Evolutionary conservation across 352 stramenopile species (phyloP).

Genomic region (Phytopythium litorale): DNA sequence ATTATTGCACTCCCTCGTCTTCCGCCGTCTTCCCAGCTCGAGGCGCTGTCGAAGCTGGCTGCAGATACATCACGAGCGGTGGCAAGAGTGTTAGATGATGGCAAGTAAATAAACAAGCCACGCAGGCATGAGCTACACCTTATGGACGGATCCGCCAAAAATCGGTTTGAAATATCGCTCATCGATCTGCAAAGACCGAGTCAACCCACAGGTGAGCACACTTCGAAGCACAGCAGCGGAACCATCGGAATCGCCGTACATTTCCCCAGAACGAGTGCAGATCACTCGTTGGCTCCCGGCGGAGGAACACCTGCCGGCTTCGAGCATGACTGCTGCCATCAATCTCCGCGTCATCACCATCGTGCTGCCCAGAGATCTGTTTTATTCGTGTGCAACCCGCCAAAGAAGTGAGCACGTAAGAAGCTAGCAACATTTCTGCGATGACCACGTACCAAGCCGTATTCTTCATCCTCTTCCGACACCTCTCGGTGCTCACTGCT

Average conservation of each 20-base stretch:
- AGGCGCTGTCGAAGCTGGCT: neutral
- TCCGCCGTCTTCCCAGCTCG: neutral
- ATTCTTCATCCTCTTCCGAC: constrained; percentile 32
- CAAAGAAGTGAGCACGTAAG: neutral
- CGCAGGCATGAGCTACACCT: constrained; percentile 8
- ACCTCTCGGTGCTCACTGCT: neutral
- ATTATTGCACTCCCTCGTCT: neutral
- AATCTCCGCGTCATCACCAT: constrained; percentile 21
- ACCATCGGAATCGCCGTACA: constrained; percentile 17
- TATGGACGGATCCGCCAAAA: constrained; percentile 44
- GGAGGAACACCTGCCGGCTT: constrained; percentile 18
- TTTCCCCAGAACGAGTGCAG: constrained; percentile 68
- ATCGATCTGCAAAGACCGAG: constrained; percentile 32
- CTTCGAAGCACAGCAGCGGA: neutral
- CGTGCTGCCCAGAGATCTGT: constrained; percentile 38
- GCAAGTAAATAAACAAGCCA: neutral
- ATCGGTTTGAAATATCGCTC: constrained; percentile 66
- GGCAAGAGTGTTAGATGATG: neutral
- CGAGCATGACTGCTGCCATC: neutral
- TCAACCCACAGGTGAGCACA: neutral
- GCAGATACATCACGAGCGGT: neutral
- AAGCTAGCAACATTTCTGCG: neutral
- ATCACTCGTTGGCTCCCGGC: constrained; percentile 20
- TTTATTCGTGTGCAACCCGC: neutral
- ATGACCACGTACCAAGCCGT: neutral